A percentile compares a stretch with the other conserved stretches of the same genome.
These are phyloP conservation scores for Acacia confusa DNA, from an alignment of 306 rosid species.

Conservation along the genomic window DNA sequence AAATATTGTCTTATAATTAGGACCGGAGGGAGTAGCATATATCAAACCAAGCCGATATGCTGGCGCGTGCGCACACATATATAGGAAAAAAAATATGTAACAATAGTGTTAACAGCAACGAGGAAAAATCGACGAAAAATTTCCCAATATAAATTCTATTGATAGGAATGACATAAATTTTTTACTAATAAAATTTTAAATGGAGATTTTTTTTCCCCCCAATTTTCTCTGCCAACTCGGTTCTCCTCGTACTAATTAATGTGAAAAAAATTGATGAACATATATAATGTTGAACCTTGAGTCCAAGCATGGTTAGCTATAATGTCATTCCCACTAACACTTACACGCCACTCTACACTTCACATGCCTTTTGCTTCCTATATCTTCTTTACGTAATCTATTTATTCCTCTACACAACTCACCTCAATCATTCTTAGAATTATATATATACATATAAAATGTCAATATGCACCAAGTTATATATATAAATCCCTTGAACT, in stretches of 20 bases:
- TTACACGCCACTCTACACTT: neutral
- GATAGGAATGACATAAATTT: too few relatives aligned
- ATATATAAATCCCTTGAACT: too few relatives aligned
- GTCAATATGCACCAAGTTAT: too few relatives aligned
- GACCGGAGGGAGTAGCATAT: too few relatives aligned
- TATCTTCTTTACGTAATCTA: neutral
- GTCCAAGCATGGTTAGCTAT: slow-evolving; percentile 2
- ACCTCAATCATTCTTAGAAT: neutral
- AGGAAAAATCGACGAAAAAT: too few relatives aligned
- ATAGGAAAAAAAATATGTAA: too few relatives aligned
- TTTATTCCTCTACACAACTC: neutral
- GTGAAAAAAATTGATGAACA: neutral
- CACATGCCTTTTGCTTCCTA: neutral
- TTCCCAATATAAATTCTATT: too few relatives aligned
- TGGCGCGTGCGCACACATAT: neutral
- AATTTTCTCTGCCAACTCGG: neutral
- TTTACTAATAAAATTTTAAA: too few relatives aligned
- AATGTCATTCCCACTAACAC: neutral
- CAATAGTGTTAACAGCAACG: too few relatives aligned
- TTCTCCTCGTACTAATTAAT: neutral
- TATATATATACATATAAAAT: too few relatives aligned
- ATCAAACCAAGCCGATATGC: neutral
- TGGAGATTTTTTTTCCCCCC: too few relatives aligned
- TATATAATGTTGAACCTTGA: neutral
- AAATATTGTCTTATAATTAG: too few relatives aligned